Evolutionary conservation across 208 protist species (phyloP).

Genomic region (Acanthamoeba culbertsoni): DNA sequence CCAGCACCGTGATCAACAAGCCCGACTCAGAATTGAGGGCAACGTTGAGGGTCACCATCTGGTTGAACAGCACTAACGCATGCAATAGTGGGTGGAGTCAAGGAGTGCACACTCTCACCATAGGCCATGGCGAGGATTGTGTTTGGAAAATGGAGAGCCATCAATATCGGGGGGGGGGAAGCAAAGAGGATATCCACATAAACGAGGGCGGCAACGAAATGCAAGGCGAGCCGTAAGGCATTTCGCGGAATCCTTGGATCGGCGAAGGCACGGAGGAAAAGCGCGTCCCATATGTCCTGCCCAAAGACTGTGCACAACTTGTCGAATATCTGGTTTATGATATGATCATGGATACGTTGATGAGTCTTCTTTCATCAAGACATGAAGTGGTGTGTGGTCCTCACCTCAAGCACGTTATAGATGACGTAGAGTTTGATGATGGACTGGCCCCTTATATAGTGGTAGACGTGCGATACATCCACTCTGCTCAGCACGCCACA

Average conservation of each 20-base stretch:
- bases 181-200: conserved; percentile 69
- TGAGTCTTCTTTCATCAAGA: not conserved
- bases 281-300: conserved; percentile 89
- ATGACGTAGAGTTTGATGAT: conserved; percentile 94
- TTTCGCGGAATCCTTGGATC: not conserved
- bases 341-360: not conserved
- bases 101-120: not conserved
- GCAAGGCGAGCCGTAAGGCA: not conserved
- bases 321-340: conserved; percentile 81
- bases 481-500: conserved; percentile 62
- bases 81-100: conserved; percentile 79
- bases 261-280: conserved; percentile 77
- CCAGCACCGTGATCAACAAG: conserved; percentile 90
- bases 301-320: conserved; percentile 89
- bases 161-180: not conserved
- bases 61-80: conserved; percentile 85
- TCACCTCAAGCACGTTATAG: conserved; percentile 92
- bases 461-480: conserved; percentile 86
- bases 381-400: not conserved
- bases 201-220: conserved; percentile 54
- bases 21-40: conserved; percentile 91
- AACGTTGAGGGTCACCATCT: conserved; percentile 92
- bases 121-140: not conserved
- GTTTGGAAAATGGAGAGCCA: not conserved
- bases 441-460: conserved; percentile 87